Evolutionary conservation across 768 basidiomycete genomes (phyloP).

Genomic region (Pleurotus salmoneostramineus): DNA sequence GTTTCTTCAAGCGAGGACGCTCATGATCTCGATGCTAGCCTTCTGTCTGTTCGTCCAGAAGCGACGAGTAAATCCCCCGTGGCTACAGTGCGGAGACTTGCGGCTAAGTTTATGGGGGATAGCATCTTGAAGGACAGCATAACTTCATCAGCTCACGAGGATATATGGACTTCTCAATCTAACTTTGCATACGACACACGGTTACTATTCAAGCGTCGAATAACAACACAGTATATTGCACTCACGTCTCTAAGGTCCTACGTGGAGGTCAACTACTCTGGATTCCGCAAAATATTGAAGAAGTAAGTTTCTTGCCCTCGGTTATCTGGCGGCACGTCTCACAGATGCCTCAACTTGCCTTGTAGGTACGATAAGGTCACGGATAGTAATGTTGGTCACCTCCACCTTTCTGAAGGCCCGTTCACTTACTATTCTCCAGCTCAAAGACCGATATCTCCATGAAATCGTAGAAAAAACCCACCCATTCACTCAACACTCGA

Average conservation of each 20-base stretch:
- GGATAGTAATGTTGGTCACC: conserved; percentile 47
- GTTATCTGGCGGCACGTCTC: too few species aligned
- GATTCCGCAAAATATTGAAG: conserved; percentile 93
- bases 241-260: conserved; percentile 79
- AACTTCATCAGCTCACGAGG: conserved; percentile 34
- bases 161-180: conserved; percentile 76
- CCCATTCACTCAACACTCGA: conserved; percentile 68
- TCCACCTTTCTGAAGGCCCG: neutral
- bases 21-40: conserved; percentile 36
- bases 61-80: conserved; percentile 7
- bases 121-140: conserved; percentile 50
- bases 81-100: neutral
- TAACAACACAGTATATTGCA: conserved; percentile 77
- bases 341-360: too few species aligned
- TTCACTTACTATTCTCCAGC: conserved; percentile 27
- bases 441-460: conserved; percentile 77
- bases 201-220: conserved; percentile 83
- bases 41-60: conserved; percentile 15
- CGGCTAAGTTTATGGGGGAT: conserved; percentile 19
- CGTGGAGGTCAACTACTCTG: conserved; percentile 88
- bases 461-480: conserved; percentile 58
- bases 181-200: conserved; percentile 83
- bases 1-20: conserved; percentile 31
- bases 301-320: conserved; percentile 52
- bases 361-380: conserved; percentile 92